phyloP scores from a whole-genome alignment of 768 basidiomycete genomes.

The Flagelloscypha sp. region DNA sequence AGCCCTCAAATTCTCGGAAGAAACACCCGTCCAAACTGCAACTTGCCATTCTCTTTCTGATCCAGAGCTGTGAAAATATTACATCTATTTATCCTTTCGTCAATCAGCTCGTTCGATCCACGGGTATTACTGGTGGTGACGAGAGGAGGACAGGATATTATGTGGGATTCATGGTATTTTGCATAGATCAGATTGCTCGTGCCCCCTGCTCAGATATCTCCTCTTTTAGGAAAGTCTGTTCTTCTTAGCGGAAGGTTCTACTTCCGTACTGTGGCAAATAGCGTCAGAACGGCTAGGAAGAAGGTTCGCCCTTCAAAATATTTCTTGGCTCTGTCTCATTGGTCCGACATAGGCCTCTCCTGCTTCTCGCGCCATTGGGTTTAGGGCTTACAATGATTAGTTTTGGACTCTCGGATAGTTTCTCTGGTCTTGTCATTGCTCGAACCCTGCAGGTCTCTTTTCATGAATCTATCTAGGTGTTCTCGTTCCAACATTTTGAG shows the following conservation, averaged over 20 bases:
- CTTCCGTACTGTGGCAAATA: slow-evolving; percentile 69
- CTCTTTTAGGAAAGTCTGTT: slow-evolving; percentile 63
- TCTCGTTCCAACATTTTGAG: too few relatives aligned
- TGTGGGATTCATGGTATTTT: slow-evolving; percentile 17
- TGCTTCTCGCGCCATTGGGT: slow-evolving; percentile 57
- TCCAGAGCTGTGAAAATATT: slow-evolving; percentile 9
- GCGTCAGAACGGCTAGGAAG: slow-evolving; percentile 62
- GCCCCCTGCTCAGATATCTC: slow-evolving; percentile 4
- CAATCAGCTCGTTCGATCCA: slow-evolving; percentile 15
- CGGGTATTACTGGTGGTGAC: slow-evolving; percentile 15
- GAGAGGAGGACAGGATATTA: slow-evolving; percentile 16
- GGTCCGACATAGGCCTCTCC: slow-evolving; percentile 71
- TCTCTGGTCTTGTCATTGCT: slow-evolving; percentile 55
- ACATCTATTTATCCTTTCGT: too few relatives aligned
- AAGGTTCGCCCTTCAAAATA: too few relatives aligned
- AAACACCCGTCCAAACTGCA: too few relatives aligned
- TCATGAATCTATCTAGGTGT: too few relatives aligned
- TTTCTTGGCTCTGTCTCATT: too few relatives aligned
- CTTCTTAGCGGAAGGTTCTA: slow-evolving; percentile 65
- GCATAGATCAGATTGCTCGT: slow-evolving; percentile 12
- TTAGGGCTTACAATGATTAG: slow-evolving; percentile 61
- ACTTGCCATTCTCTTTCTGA: slow-evolving; percentile 7
- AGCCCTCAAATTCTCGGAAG: too few relatives aligned
- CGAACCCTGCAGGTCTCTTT: too few relatives aligned
- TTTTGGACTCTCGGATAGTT: slow-evolving; percentile 66